These are phyloP conservation scores for Pichia thaimueangensis DNA, from an alignment of 805 yeast species.

Conservation along the genomic window DNA sequence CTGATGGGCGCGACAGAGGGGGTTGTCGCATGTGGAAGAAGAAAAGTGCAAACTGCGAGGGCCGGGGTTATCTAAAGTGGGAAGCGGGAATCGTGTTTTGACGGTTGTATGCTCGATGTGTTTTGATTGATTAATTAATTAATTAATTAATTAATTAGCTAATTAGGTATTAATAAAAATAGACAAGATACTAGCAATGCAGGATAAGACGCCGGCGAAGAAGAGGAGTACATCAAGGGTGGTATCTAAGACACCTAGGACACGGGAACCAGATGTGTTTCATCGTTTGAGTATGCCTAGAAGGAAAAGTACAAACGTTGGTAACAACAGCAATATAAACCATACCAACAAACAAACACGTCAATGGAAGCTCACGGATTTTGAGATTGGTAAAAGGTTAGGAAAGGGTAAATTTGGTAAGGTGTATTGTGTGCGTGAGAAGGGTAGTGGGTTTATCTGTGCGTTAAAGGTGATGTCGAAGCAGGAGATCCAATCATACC, in stretches of 20 bases:
- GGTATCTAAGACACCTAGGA: not conserved
- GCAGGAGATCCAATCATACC: conserved; percentile 63
- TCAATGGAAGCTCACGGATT: conserved; percentile 40
- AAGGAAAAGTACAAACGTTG: not conserved
- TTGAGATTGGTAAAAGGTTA: conserved; percentile 78
- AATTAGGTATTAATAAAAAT: too few species aligned
- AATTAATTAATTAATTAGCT: too few species aligned
- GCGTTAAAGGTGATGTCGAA: conserved; percentile 92
- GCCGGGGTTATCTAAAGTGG: too few species aligned
- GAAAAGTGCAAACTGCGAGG: too few species aligned
- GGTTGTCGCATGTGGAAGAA: too few species aligned
- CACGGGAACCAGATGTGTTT: conserved; percentile 10
- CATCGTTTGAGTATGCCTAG: conserved; percentile 12
- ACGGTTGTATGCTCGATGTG: too few species aligned
- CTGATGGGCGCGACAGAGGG: too few species aligned
- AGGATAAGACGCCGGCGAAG: not conserved
- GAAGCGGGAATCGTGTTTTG: too few species aligned
- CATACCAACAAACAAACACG: not conserved
- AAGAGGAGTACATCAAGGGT: too few species aligned
- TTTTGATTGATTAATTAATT: too few species aligned
- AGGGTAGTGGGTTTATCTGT: conserved; percentile 66
- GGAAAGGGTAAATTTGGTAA: conserved; percentile 94
- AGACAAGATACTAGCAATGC: too few species aligned
- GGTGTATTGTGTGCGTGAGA: conserved; percentile 84
- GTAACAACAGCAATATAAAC: not conserved